A percentile compares a stretch with the other conserved stretches of the same genome.
Evolutionary conservation across 2,329 filamentous ascomycete genomes (phyloP).

Genomic region (Didymella pinodella): DNA sequence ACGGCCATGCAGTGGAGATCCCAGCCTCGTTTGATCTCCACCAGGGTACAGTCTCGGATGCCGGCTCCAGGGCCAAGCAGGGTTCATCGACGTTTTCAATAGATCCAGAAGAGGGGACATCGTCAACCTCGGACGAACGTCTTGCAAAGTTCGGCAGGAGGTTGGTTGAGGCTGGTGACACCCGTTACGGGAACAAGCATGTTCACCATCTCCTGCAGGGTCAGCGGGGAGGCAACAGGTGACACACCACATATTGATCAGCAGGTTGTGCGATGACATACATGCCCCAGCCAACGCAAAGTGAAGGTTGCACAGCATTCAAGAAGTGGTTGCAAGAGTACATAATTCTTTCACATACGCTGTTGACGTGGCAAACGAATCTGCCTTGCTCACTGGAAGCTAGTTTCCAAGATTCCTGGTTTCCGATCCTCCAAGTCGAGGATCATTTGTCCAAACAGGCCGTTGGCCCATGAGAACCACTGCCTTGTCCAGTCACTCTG

Average conservation of each 20-base stretch:
- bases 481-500: conserved; percentile 57
- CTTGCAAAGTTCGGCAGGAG: neutral
- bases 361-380: conserved; percentile 10
- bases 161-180: conserved; percentile 9
- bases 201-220: conserved; percentile 9
- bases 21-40: conserved; percentile 21
- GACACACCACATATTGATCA: conserved; percentile 9
- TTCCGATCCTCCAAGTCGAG: conserved; percentile 56
- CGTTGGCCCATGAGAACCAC: conserved; percentile 63
- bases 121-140: neutral
- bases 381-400: conserved; percentile 51
- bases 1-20: conserved; percentile 16
- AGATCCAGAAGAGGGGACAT: neutral
- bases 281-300: neutral
- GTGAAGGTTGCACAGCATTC: neutral
- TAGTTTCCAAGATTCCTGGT: conserved; percentile 53
- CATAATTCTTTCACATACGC: neutral
- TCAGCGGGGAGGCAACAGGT: conserved; percentile 7
- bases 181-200: conserved; percentile 6
- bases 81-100: conserved; percentile 10
- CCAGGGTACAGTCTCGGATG: conserved; percentile 13
- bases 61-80: conserved; percentile 9
- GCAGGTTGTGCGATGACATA: conserved; percentile 6
- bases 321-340: conserved; percentile 7
- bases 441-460: conserved; percentile 60